These are phyloP conservation scores for Tulasnella sp. DNA, from an alignment of 768 basidiomycete genomes.

Conservation along the genomic window DNA sequence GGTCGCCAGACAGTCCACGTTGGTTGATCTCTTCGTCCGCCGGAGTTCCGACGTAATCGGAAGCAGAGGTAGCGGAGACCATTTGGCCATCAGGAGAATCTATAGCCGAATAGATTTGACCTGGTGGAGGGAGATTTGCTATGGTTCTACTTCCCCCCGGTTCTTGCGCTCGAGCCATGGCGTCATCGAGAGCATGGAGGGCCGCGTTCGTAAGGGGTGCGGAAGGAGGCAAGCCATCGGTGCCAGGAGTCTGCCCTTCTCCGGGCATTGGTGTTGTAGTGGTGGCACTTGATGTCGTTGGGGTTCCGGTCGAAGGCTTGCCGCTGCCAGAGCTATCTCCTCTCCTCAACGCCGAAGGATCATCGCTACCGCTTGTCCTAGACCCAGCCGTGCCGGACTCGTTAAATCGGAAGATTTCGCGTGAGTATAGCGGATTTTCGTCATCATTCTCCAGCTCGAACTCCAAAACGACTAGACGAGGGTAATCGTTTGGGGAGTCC, in stretches of 20 bases:
- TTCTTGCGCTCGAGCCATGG: not conserved
- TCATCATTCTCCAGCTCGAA: conserved; percentile 75
- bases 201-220: conserved; percentile 33
- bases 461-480: conserved; percentile 67
- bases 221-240: conserved; percentile 16
- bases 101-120: conserved; percentile 14
- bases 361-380: conserved; percentile 25
- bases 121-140: conserved; percentile 17
- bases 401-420: conserved; percentile 34
- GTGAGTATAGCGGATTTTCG: conserved; percentile 68
- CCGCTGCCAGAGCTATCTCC: not conserved
- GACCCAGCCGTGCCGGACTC: conserved; percentile 24
- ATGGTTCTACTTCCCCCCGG: not conserved
- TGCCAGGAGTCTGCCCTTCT: not conserved
- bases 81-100: conserved; percentile 2
- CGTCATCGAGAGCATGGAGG: conserved; percentile 25
- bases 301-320: conserved; percentile 36
- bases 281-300: conserved; percentile 27
- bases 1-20: conserved; percentile 35
- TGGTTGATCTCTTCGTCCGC: conserved; percentile 18
- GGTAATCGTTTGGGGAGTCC: conserved; percentile 33
- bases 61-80: not conserved
- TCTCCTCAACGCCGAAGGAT: conserved; percentile 21
- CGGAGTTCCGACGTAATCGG: not conserved
- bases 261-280: conserved; percentile 27